phyloP scores from a whole-genome alignment of 768 basidiomycete species.

The Mycena albidolilacea region DNA sequence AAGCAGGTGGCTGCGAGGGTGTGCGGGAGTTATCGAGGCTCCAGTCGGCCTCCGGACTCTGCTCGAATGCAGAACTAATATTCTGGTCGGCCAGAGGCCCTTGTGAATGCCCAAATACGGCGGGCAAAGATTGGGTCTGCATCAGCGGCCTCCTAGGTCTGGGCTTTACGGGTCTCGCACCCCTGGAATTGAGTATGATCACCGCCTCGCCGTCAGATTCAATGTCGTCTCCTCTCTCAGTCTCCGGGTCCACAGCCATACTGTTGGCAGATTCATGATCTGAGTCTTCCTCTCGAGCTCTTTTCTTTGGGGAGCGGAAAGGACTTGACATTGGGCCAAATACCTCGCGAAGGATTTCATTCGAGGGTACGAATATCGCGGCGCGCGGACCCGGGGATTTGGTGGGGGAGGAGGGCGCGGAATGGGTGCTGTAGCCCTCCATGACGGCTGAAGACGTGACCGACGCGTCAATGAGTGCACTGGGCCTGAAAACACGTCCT shows the following conservation, averaged over 20 bases:
- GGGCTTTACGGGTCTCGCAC: slow-evolving; percentile 56
- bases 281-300: slow-evolving; percentile 51
- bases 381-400: slow-evolving; percentile 55
- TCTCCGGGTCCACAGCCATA: slow-evolving; percentile 49
- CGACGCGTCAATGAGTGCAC: slow-evolving; percentile 44
- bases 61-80: slow-evolving; percentile 24
- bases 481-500: slow-evolving; percentile 42
- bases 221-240: slow-evolving; percentile 33
- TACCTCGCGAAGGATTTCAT: slow-evolving; percentile 69
- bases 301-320: slow-evolving; percentile 49
- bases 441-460: slow-evolving; percentile 64
- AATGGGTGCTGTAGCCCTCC: slow-evolving; percentile 67
- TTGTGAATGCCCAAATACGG: slow-evolving; percentile 30
- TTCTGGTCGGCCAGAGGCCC: slow-evolving; percentile 11
- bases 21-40: slow-evolving; percentile 46
- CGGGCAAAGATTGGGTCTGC: slow-evolving; percentile 57
- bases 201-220: slow-evolving; percentile 39
- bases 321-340: slow-evolving; percentile 42
- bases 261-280: slow-evolving; percentile 45
- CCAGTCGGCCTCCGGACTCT: slow-evolving; percentile 59
- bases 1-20: slow-evolving; percentile 40
- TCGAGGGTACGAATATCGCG: slow-evolving; percentile 67
- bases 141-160: slow-evolving; percentile 51
- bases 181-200: slow-evolving; percentile 25
- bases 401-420: slow-evolving; percentile 52